These are phyloP conservation scores for Ramalina peruviana DNA, from an alignment of 495 filamentous ascomycete species.

Conservation along the genomic window DNA sequence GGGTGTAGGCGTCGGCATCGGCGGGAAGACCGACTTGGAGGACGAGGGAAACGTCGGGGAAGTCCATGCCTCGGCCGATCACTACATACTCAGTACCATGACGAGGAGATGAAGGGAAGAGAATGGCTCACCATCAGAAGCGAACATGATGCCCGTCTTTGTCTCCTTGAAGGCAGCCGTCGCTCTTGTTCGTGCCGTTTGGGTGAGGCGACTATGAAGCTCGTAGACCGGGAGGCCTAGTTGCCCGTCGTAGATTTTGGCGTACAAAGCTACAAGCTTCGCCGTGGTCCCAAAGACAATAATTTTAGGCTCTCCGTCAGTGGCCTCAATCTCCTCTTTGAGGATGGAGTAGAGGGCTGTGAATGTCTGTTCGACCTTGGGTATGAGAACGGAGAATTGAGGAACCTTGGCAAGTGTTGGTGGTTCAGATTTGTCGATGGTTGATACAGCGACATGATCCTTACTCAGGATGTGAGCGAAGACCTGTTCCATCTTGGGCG, in stretches of 20 bases:
- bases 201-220: conserved; percentile 46
- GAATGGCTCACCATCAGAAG: conserved; percentile 36
- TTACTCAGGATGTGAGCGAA: conserved; percentile 40
- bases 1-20: conserved; percentile 70
- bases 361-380: conserved; percentile 38
- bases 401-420: conserved; percentile 48
- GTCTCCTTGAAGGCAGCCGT: conserved; percentile 46
- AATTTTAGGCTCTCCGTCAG: conserved; percentile 36
- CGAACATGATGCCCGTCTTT: conserved; percentile 41
- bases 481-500: conserved; percentile 46
- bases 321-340: conserved; percentile 28
- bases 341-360: conserved; percentile 34
- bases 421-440: conserved; percentile 43
- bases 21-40: conserved; percentile 67
- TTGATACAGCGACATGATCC: conserved; percentile 46
- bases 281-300: conserved; percentile 59
- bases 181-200: conserved; percentile 39
- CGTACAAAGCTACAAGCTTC: conserved; percentile 43
- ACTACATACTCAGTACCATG: conserved; percentile 39
- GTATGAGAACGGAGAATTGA: conserved; percentile 43
- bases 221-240: conserved; percentile 35
- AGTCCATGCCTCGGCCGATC: conserved; percentile 76
- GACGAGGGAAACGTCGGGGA: conserved; percentile 83
- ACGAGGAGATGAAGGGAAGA: background rate
- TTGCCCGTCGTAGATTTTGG: conserved; percentile 31